Conservation (phyloP, 345 rosid species). For the sweet orange (Citrus sinensis) region DNA sequence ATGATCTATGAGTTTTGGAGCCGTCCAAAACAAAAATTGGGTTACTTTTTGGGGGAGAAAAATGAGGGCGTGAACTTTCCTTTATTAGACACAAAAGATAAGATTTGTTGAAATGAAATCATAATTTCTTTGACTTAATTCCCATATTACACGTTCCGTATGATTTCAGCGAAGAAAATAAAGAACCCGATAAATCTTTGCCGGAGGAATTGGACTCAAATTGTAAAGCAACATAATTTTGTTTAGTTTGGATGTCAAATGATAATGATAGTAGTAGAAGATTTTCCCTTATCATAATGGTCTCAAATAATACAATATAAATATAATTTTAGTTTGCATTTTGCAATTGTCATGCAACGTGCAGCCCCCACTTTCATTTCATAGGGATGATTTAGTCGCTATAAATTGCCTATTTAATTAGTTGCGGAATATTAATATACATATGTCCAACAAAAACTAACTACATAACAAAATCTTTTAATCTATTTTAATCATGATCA, state of each 20-base stretch:
- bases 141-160: not conserved
- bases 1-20: not conserved
- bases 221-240: not conserved
- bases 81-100: constrained; percentile 6
- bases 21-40: constrained; percentile 13
- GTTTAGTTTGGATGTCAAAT: not conserved
- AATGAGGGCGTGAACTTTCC: not conserved
- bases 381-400: not conserved
- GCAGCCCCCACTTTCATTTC: not conserved
- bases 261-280: not conserved
- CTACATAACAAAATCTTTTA: no score
- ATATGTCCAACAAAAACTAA: no score
- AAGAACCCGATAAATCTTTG: not conserved
- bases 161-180: not conserved
- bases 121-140: constrained; percentile 1
- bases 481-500: no score
- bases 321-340: no score
- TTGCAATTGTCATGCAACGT: not conserved
- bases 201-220: not conserved
- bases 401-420: no score
- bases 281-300: not conserved
- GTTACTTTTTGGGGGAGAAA: not conserved
- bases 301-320: not conserved
- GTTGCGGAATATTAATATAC: no score
- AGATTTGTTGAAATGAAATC: not conserved